A percentile compares a stretch with the other conserved stretches of the same genome.
These are phyloP conservation scores for Pisolithus sp. DNA, from an alignment of 768 basidiomycete species.

Conservation along the genomic window DNA sequence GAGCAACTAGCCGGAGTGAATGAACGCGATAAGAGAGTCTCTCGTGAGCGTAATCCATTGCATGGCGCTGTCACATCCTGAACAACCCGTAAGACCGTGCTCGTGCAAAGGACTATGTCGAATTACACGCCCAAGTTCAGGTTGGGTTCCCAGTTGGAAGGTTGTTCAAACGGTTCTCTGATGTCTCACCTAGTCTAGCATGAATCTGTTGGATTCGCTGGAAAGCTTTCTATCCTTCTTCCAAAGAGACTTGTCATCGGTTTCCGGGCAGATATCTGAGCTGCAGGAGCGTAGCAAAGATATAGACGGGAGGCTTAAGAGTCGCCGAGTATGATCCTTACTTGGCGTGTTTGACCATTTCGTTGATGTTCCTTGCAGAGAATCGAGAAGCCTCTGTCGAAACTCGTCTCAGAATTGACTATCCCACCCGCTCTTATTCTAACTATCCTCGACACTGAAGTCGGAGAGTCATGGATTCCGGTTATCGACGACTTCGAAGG, in stretches of 20 bases:
- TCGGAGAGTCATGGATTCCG: constrained; percentile 84
- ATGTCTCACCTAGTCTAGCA: constrained; percentile 59
- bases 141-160: constrained; percentile 31
- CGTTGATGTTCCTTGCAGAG: constrained; percentile 42
- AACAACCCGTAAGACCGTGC: constrained; percentile 23
- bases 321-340: constrained; percentile 59
- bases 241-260: constrained; percentile 87
- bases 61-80: neutral
- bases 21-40: neutral
- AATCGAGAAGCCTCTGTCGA: constrained; percentile 83
- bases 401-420: constrained; percentile 71
- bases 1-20: neutral
- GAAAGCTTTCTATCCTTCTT: constrained; percentile 92
- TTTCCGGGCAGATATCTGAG: constrained; percentile 94
- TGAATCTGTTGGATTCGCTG: constrained; percentile 77
- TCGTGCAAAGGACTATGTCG: constrained; percentile 63
- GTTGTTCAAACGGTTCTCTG: neutral
- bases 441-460: constrained; percentile 76
- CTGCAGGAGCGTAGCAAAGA: constrained; percentile 86
- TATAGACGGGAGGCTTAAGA: constrained; percentile 82
- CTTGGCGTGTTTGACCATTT: neutral
- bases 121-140: constrained; percentile 89
- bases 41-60: constrained; percentile 11
- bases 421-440: constrained; percentile 76
- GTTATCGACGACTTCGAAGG: constrained; percentile 78